Percentiles rank a stretch among this genome's conserved stretches.
phyloP scores from a whole-genome alignment of 2,329 filamentous ascomycete species.

The Aaosphaeria pasadenensis region DNA sequence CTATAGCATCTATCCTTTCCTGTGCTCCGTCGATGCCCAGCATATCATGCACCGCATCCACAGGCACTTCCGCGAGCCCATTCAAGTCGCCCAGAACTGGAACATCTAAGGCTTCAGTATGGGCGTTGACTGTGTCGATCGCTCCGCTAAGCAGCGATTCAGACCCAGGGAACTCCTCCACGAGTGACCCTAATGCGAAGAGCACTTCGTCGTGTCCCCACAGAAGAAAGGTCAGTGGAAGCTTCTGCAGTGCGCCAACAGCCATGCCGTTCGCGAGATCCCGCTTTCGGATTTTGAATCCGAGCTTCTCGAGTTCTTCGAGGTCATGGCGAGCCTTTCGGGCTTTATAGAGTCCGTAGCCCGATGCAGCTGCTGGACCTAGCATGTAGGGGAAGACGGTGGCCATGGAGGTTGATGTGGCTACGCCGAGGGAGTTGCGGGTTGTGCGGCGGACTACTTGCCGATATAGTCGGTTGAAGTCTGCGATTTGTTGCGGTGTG shows the following conservation, averaged over 20 bases:
- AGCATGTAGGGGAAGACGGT: neutral
- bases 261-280: neutral
- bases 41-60: too few relatives aligned
- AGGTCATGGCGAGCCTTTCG: neutral
- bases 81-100: too few relatives aligned
- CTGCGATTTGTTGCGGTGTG: too few relatives aligned
- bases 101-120: too few relatives aligned
- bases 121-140: too few relatives aligned
- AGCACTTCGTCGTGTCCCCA: neutral
- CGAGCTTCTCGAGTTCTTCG: neutral
- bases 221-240: neutral
- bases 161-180: too few relatives aligned
- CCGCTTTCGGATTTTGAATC: neutral
- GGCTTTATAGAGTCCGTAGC: neutral
- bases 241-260: neutral
- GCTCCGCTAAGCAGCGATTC: too few relatives aligned
- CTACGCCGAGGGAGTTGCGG: neutral
- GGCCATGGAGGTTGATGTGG: neutral
- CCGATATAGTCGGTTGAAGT: neutral
- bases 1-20: too few relatives aligned
- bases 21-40: too few relatives aligned
- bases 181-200: too few relatives aligned
- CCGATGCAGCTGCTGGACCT: neutral
- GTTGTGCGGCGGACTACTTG: neutral
- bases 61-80: too few relatives aligned